phyloP scores from a whole-genome alignment of 768 basidiomycete genomes.

The Paxillus ammoniavirescens region DNA sequence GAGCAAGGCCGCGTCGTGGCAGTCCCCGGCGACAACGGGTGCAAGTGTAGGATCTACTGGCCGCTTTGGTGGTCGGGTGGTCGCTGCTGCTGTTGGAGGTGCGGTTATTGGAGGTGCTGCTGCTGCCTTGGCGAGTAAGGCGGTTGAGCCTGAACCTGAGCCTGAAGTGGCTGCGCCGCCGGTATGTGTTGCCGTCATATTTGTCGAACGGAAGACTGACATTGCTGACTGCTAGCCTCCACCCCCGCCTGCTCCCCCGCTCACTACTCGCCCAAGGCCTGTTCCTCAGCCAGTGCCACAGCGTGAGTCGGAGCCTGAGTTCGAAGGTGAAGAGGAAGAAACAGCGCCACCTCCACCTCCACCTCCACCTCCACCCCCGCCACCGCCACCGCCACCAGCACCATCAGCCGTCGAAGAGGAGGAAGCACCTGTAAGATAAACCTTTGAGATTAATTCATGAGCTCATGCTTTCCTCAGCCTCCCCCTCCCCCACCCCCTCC shows the following conservation, averaged over 20 bases:
- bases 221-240: slow-evolving; percentile 17
- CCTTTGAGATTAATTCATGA: background rate
- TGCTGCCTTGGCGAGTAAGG: slow-evolving; percentile 19
- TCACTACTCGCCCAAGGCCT: slow-evolving; percentile 17
- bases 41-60: slow-evolving; percentile 40
- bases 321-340: slow-evolving; percentile 21
- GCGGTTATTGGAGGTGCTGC: slow-evolving; percentile 30
- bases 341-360: slow-evolving; percentile 16
- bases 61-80: slow-evolving; percentile 30
- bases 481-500: slow-evolving; percentile 26
- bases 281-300: slow-evolving; percentile 14
- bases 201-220: slow-evolving; percentile 2
- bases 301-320: slow-evolving; percentile 21
- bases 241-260: slow-evolving; percentile 29
- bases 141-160: slow-evolving; percentile 25
- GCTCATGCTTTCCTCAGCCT: slow-evolving; percentile 17
- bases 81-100: slow-evolving; percentile 30
- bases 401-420: slow-evolving; percentile 27
- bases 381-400: slow-evolving; percentile 27
- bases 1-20: slow-evolving; percentile 57
- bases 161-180: slow-evolving; percentile 28
- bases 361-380: slow-evolving; percentile 23
- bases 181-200: slow-evolving; percentile 22
- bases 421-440: slow-evolving; percentile 7
- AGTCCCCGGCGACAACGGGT: slow-evolving; percentile 34